Conservation (phyloP, 1,284 basidiomycete species). For the Dichomitus squalens region DNA sequence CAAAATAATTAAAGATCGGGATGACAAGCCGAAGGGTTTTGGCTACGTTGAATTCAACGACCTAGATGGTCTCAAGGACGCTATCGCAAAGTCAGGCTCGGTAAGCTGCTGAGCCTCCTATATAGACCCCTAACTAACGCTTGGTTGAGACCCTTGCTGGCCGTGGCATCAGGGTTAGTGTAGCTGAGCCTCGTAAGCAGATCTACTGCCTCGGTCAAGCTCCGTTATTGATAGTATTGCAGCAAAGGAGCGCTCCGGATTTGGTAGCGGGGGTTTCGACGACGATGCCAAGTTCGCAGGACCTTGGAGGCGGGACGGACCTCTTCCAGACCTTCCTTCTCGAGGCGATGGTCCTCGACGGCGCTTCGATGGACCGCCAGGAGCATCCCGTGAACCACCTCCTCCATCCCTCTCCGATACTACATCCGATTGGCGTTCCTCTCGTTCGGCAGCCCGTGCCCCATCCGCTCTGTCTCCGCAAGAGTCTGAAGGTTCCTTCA, state of each 20-base stretch:
- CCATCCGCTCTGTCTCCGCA: constrained; percentile 29
- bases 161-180: constrained; percentile 86
- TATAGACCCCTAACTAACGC: constrained; percentile 6
- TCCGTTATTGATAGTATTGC: constrained; percentile 3
- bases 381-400: constrained; percentile 41
- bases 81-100: constrained; percentile 64
- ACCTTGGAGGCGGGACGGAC: constrained; percentile 89
- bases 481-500: constrained; percentile 52
- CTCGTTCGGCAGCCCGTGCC: constrained; percentile 46
- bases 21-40: constrained; percentile 96
- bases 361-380: constrained; percentile 54
- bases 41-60: constrained; percentile 95
- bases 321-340: constrained; percentile 66
- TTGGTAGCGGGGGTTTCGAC: constrained; percentile 47
- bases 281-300: constrained; percentile 77
- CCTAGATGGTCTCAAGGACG: constrained; percentile 84
- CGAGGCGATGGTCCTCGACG: constrained; percentile 64
- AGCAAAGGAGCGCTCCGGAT: constrained; percentile 76
- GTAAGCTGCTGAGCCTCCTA: constrained; percentile 44
- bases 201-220: constrained; percentile 1
- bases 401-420: constrained; percentile 56
- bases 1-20: constrained; percentile 90
- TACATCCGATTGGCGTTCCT: constrained; percentile 72
- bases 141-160: constrained; percentile 66
- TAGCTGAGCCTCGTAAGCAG: constrained; percentile 90